phyloP scores from a whole-genome alignment of 345 rosid species.

The Salix udensis region DNA sequence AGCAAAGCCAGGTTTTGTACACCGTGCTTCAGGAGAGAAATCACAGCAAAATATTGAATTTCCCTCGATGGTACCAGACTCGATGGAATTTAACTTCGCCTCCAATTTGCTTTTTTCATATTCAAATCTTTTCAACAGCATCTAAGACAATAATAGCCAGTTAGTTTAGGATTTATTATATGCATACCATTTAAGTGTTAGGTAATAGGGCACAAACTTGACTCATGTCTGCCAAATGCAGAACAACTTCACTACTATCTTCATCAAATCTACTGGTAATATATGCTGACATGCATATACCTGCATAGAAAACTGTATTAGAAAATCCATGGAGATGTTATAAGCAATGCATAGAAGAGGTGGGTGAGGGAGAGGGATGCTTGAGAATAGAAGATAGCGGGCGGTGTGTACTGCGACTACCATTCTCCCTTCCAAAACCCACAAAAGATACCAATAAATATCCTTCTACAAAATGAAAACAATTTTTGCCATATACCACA shows the following conservation, averaged over 20 bases:
- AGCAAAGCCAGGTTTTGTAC: slow-evolving; percentile 39
- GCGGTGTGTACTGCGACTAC: too few relatives aligned
- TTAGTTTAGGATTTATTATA: slow-evolving; percentile 8
- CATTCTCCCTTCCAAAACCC: too few relatives aligned
- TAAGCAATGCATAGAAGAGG: too few relatives aligned
- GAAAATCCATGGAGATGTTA: background rate
- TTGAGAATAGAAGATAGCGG: too few relatives aligned
- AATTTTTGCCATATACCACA: too few relatives aligned
- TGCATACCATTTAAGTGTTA: slow-evolving; percentile 9
- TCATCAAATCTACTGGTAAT: slow-evolving; percentile 41
- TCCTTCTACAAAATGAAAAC: too few relatives aligned
- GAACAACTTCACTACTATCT: slow-evolving; percentile 36
- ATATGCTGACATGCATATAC: slow-evolving; percentile 70
- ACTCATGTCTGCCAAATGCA: slow-evolving; percentile 58
- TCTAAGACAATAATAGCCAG: slow-evolving; percentile 34
- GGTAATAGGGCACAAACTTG: slow-evolving; percentile 43
- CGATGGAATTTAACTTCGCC: slow-evolving; percentile 24
- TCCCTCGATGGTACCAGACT: slow-evolving; percentile 23
- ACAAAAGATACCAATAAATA: too few relatives aligned
- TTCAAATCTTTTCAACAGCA: slow-evolving; percentile 55
- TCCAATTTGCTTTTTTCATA: slow-evolving; percentile 52
- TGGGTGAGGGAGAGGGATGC: too few relatives aligned
- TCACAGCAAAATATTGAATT: slow-evolving; percentile 47
- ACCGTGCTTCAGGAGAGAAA: slow-evolving; percentile 49
- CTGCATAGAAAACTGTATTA: slow-evolving; percentile 27